phyloP scores from a whole-genome alignment of 2,329 filamentous ascomycete genomes.

The Pseudocercospora pini-densiflorae region DNA sequence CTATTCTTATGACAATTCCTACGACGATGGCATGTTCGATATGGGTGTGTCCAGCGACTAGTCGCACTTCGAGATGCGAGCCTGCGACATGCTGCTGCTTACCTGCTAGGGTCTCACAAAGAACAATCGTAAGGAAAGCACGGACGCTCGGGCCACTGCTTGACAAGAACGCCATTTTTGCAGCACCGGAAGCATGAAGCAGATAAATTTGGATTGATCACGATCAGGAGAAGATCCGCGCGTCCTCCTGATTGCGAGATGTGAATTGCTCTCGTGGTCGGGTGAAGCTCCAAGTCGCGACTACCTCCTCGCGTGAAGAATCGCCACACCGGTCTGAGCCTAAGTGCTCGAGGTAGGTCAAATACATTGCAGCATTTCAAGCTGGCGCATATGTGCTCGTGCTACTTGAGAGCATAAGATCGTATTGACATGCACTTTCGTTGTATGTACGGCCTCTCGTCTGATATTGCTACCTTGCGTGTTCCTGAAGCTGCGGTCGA shows the following conservation, averaged over 20 bases:
- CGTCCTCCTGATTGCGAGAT: background rate
- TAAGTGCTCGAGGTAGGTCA: background rate
- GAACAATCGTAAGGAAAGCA: constrained; percentile 23
- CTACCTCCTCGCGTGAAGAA: background rate
- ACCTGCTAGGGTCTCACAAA: constrained; percentile 14
- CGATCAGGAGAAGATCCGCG: background rate
- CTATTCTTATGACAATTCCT: background rate
- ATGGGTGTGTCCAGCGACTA: constrained; percentile 11
- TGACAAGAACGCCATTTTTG: background rate
- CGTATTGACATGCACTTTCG: background rate
- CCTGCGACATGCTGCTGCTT: constrained; percentile 20
- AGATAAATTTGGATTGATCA: background rate
- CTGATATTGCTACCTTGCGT: background rate
- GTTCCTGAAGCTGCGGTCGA: background rate
- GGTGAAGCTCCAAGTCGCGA: background rate
- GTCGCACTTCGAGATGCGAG: constrained; percentile 8
- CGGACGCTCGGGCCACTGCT: constrained; percentile 8
- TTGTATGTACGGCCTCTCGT: background rate
- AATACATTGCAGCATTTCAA: no score
- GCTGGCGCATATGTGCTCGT: no score
- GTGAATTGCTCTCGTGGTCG: background rate
- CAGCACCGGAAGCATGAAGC: background rate
- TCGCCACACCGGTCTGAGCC: no score
- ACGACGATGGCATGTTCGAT: background rate
- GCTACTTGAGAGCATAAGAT: background rate